A percentile compares a stretch with the other conserved stretches of the same genome.
phyloP scores from a whole-genome alignment of 768 basidiomycete species.

The Leccinum barrowsii region DNA sequence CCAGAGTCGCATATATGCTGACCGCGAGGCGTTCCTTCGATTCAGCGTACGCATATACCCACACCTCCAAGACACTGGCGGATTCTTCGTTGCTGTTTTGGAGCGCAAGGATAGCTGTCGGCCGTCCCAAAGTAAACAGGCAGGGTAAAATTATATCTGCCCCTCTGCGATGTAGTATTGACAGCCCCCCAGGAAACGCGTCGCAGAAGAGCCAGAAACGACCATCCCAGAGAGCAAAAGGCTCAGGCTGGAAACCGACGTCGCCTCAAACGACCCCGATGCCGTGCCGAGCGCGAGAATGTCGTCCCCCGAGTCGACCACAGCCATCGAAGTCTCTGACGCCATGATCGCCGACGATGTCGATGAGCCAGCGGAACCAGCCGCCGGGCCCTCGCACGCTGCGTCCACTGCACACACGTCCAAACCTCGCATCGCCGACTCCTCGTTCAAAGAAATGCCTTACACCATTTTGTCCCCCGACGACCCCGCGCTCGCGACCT shows the following conservation, averaged over 20 bases:
- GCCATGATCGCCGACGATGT: not conserved
- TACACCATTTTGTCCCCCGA: constrained; percentile 75
- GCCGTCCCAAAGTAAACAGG: constrained; percentile 1
- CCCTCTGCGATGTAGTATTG: not conserved
- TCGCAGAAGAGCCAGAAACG: constrained; percentile 39
- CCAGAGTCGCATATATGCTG: not conserved
- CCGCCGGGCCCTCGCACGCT: not conserved
- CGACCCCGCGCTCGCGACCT: constrained; percentile 65
- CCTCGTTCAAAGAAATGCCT: constrained; percentile 83
- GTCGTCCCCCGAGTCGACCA: constrained; percentile 1
- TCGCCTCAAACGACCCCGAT: constrained; percentile 4
- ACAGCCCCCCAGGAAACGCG: constrained; percentile 41
- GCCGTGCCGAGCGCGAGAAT: constrained; percentile 2
- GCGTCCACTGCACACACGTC: not conserved
- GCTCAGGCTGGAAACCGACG: constrained; percentile 36
- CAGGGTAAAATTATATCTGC: constrained; percentile 9
- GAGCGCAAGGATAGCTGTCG: constrained; percentile 41
- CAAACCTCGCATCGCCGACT: constrained; percentile 24
- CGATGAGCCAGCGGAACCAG: not conserved
- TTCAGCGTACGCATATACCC: constrained; percentile 85
- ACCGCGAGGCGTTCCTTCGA: not conserved
- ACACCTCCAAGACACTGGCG: constrained; percentile 94
- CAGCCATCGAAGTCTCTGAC: not conserved
- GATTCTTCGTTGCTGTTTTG: constrained; percentile 94
- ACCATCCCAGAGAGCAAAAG: constrained; percentile 49